Percentiles rank a stretch among this genome's conserved stretches.
Conservation (phyloP, 192 early-diverging fungal genomes). For the Rhizoclosmatium globosum region DNA sequence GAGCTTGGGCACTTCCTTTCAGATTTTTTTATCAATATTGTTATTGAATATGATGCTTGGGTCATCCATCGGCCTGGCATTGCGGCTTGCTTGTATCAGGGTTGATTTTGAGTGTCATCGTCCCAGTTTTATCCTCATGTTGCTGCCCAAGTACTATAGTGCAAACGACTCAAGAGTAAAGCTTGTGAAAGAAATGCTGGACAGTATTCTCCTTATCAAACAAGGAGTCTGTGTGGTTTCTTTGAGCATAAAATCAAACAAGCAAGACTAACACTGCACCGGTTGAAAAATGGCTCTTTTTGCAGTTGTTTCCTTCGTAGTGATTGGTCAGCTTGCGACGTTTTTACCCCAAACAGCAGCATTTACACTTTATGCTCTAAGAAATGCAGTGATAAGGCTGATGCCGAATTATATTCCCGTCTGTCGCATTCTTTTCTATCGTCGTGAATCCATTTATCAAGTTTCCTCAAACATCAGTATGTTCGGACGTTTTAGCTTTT, state of each 20-base stretch:
- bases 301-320: constrained; percentile 37
- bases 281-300: constrained; percentile 16
- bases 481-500: not conserved
- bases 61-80: constrained; percentile 20
- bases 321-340: constrained; percentile 39
- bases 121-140: constrained; percentile 27
- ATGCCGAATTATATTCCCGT: constrained; percentile 45
- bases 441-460: constrained; percentile 44
- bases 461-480: constrained; percentile 34
- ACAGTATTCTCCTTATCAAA: constrained; percentile 42
- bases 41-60: constrained; percentile 36
- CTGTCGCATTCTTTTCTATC: constrained; percentile 41
- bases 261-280: constrained; percentile 6
- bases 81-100: constrained; percentile 4
- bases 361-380: constrained; percentile 35
- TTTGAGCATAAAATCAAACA: constrained; percentile 24
- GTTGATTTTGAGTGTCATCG: constrained; percentile 2
- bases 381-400: constrained; percentile 1
- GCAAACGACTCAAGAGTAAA: constrained; percentile 40
- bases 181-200: constrained; percentile 42
- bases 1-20: constrained; percentile 7
- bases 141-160: constrained; percentile 13
- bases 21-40: constrained; percentile 19
- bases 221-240: not conserved
- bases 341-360: constrained; percentile 21